Conservation (phyloP, 441 rosid genomes). For the Eruca vesicaria region DNA sequence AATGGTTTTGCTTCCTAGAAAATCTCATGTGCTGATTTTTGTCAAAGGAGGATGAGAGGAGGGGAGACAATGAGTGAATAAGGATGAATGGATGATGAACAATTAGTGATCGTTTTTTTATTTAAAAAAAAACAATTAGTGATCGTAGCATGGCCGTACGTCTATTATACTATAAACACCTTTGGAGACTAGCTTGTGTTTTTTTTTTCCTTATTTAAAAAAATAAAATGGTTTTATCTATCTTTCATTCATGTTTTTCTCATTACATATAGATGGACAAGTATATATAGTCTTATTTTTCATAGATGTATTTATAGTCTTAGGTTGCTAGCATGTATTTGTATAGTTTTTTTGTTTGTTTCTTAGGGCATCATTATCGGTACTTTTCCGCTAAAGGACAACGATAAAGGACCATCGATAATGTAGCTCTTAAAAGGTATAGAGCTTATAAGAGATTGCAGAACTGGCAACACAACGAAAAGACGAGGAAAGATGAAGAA, state of each 20-base stretch:
- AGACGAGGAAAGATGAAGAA: too few species aligned
- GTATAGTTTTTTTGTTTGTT: too few species aligned
- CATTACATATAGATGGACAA: too few species aligned
- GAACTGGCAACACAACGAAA: too few species aligned
- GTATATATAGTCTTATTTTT: too few species aligned
- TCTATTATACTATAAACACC: neutral
- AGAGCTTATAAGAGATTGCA: too few species aligned
- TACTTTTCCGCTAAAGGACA: too few species aligned
- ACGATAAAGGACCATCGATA: too few species aligned
- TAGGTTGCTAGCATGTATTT: too few species aligned
- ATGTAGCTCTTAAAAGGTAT: too few species aligned
- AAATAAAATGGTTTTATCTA: neutral
- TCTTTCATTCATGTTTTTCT: neutral
- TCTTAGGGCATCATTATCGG: too few species aligned
- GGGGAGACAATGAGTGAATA: neutral
- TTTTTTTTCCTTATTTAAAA: neutral
- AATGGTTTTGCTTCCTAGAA: conserved; percentile 15
- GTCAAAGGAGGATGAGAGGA: conserved; percentile 24
- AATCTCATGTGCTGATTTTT: conserved; percentile 22
- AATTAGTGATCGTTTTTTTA: neutral
- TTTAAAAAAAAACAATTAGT: conserved; percentile 1
- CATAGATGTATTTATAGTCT: too few species aligned
- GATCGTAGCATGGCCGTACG: neutral
- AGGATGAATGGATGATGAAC: neutral
- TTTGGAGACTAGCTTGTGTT: neutral